These are phyloP conservation scores for Spongispora temasekensis DNA, from an alignment of 1,284 basidiomycete species.

Conservation along the genomic window DNA sequence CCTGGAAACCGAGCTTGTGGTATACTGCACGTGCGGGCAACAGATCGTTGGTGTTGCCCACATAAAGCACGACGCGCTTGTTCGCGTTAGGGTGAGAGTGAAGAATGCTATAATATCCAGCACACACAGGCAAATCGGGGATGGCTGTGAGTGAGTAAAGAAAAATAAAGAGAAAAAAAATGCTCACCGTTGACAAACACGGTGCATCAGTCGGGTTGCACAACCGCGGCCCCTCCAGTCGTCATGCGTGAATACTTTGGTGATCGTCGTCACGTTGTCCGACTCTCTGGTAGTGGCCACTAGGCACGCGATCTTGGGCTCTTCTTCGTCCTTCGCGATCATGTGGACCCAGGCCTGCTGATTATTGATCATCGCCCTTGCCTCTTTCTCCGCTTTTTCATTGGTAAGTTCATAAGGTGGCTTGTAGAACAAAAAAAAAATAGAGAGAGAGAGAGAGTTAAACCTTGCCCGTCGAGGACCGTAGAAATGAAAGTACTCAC, in stretches of 20 bases:
- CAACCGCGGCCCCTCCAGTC: conserved; percentile 44
- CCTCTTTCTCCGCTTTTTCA: conserved; percentile 51
- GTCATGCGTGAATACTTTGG: conserved; percentile 51
- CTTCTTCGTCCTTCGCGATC: conserved; percentile 27
- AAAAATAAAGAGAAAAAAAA: neutral
- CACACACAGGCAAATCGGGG: neutral
- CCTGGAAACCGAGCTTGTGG: conserved; percentile 24
- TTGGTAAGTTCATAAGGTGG: conserved; percentile 54
- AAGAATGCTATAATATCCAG: conserved; percentile 25
- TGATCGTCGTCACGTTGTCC: conserved; percentile 44
- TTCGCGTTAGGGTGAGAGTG: too few relatives aligned
- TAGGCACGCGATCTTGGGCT: conserved; percentile 57
- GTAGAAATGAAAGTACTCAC: conserved; percentile 40
- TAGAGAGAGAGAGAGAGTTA: neutral
- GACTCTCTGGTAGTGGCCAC: conserved; percentile 53
- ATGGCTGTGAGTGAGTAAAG: too few relatives aligned
- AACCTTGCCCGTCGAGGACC: neutral
- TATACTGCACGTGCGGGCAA: conserved; percentile 21
- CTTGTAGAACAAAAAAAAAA: conserved; percentile 32
- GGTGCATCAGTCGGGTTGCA: conserved; percentile 46
- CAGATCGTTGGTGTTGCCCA: conserved; percentile 37
- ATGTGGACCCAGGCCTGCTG: conserved; percentile 63
- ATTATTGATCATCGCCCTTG: conserved; percentile 46
- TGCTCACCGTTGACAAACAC: conserved; percentile 44
- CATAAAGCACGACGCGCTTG: conserved; percentile 49